Conservation (phyloP, 1,139 yeast species). For the Yamadazyma sp. region DNA sequence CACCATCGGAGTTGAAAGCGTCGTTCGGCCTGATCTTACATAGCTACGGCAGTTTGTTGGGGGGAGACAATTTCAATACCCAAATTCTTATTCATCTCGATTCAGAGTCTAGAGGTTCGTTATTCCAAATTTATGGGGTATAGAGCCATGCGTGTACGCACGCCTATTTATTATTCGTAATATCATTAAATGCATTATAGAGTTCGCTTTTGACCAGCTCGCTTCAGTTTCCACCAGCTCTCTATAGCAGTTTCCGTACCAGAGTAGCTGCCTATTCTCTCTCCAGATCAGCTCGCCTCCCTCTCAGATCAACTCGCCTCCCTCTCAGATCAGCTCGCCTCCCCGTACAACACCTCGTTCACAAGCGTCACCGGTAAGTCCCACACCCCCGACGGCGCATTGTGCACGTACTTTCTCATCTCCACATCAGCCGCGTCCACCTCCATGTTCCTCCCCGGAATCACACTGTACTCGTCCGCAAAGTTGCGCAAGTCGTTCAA, state of each 20-base stretch:
- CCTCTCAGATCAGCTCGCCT: not conserved
- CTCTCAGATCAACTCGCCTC: not conserved
- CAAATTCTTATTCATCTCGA: conserved; percentile 35
- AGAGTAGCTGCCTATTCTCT: too few relatives aligned
- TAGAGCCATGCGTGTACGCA: conserved; percentile 11
- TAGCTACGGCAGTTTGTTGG: conserved; percentile 52
- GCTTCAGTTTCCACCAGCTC: too few relatives aligned
- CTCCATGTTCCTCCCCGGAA: conserved; percentile 28
- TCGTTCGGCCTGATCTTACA: conserved; percentile 44
- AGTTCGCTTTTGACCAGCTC: too few relatives aligned
- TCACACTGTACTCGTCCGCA: conserved; percentile 65
- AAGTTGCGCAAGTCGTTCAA: conserved; percentile 61
- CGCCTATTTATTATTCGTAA: not conserved
- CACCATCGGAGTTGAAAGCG: conserved; percentile 46
- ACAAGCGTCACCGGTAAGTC: conserved; percentile 77
- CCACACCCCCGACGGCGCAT: conserved; percentile 78
- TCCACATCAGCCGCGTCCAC: conserved; percentile 14
- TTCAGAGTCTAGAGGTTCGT: conserved; percentile 25
- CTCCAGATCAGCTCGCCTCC: too few relatives aligned
- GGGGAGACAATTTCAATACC: conserved; percentile 36
- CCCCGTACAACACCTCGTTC: conserved; percentile 55
- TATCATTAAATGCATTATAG: conserved; percentile 2
- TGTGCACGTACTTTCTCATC: conserved; percentile 39
- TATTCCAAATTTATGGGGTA: conserved; percentile 25
- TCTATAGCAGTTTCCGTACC: too few relatives aligned